phyloP scores from a whole-genome alignment of 805 yeast genomes.

The Saccharomyces eubayanus region DNA sequence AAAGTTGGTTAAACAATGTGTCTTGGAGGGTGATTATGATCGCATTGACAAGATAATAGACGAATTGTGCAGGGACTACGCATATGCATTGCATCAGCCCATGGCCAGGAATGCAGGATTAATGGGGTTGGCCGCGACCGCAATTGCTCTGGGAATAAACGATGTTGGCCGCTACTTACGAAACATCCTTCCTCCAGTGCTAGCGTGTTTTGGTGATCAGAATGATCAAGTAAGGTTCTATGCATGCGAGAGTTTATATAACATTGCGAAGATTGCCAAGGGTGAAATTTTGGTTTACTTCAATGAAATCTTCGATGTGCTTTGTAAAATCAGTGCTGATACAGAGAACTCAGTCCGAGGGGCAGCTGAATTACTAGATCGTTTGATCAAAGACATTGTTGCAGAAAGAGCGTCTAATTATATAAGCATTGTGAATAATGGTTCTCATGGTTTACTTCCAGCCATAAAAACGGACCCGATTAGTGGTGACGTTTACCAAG shows the following conservation, averaged over 20 bases:
- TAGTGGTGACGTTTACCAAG: constrained; percentile 52
- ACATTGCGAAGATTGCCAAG: constrained; percentile 91
- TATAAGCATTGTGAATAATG: constrained; percentile 58
- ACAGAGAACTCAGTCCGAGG: constrained; percentile 85
- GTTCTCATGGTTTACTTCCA: constrained; percentile 36
- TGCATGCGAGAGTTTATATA: constrained; percentile 92
- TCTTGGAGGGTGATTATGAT: constrained; percentile 24
- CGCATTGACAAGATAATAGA: constrained; percentile 47
- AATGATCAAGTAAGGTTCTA: constrained; percentile 95
- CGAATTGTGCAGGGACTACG: constrained; percentile 68
- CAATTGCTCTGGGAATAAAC: constrained; percentile 79
- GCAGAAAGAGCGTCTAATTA: constrained; percentile 89
- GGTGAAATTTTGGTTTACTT: constrained; percentile 88
- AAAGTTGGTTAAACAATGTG: constrained; percentile 59
- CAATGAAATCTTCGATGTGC: constrained; percentile 89
- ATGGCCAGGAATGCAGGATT: constrained; percentile 91
- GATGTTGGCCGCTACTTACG: constrained; percentile 79
- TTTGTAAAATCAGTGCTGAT: constrained; percentile 84
- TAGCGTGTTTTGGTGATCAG: constrained; percentile 93
- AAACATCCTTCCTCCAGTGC: constrained; percentile 82
- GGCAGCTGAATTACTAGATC: constrained; percentile 88
- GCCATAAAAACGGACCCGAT: constrained; percentile 40
- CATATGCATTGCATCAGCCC: constrained; percentile 77
- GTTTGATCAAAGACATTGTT: constrained; percentile 87
- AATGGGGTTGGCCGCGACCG: constrained; percentile 91